Evolutionary conservation across 345 rosid species (phyloP).

Genomic region (Hibiscus mutabilis): DNA sequence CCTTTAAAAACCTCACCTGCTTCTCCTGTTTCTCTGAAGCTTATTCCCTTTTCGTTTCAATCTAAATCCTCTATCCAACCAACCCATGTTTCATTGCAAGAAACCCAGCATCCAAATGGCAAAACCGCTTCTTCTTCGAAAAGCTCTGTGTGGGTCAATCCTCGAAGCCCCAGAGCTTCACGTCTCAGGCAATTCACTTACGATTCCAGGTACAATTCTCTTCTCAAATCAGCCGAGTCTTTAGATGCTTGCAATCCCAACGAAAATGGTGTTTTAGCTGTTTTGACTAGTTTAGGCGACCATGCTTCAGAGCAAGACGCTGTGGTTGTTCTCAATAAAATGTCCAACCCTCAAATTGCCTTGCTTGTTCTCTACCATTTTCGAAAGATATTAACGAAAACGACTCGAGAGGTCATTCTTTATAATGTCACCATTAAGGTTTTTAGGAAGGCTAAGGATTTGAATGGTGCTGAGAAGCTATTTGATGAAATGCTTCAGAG

Average conservation of each 20-base stretch:
- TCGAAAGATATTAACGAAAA: constrained; percentile 33
- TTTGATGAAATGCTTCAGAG: constrained; percentile 60
- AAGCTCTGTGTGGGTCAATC: constrained; percentile 74
- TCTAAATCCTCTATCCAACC: constrained; percentile 29
- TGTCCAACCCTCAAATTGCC: constrained; percentile 66
- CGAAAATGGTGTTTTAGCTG: constrained; percentile 35
- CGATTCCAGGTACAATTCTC: constrained; percentile 71
- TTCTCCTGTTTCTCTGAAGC: constrained; percentile 22
- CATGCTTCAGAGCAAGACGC: constrained; percentile 64
- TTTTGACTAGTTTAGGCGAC: constrained; percentile 45
- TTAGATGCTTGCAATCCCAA: constrained; percentile 39
- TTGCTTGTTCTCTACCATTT: constrained; percentile 49
- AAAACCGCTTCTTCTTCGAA: constrained; percentile 17
- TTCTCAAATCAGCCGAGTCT: constrained; percentile 56
- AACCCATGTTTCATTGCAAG: constrained; percentile 47
- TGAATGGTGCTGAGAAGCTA: constrained; percentile 55
- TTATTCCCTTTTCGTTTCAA: constrained; percentile 18
- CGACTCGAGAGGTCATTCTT: constrained; percentile 46
- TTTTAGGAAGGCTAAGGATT: constrained; percentile 59
- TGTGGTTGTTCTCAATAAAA: constrained; percentile 69
- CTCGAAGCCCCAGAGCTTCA: constrained; percentile 71
- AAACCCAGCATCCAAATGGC: constrained; percentile 16
- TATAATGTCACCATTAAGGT: constrained; percentile 81
- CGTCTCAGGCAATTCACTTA: constrained; percentile 51
- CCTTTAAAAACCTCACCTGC: constrained; percentile 17